Evolutionary conservation across 202 grass and related monocot species (phyloP), one percentile per base, ranked within the genome.

Genomic region (Elaeis oleifera): DNA sequence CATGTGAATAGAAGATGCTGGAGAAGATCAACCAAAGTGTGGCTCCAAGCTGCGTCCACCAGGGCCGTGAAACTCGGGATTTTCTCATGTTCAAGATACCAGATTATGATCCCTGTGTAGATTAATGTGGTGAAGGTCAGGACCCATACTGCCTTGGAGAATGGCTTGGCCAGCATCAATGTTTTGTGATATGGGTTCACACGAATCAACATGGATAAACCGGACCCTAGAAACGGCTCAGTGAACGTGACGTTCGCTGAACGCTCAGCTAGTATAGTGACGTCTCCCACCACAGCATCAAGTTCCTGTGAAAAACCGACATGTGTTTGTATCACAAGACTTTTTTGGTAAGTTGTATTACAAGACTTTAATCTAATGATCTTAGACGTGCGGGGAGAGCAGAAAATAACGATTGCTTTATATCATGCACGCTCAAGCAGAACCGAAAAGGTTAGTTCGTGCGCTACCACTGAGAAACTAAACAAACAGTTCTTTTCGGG

Each of bases 1-100:
- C 36, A 3, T 44, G 36, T 44, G 36, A 9, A 59, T 6, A 17
- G 6, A 76, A 76, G 9, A 68, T 50, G 1, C 1, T 53, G 16
- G 64, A 59, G 63, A 62, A 64, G 44, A 76, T 63, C 51, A 60
- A 58, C 63, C 63, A 76, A 59, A 76, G 16, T 23, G 73, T 65
- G 51, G 36, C 62, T 23, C 54, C 73, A 26, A 76, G 0, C 22
- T 75, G 61, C 11, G 64, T 60, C 22, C 7, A 60, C 54, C 19
- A 68, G 49, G 61, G 16, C 13, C 16, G 0, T 59, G 28, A 50
- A 66, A 56, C 18, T 52, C 49, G 16, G n/a, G 50, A 51, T 55
- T 54, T 2, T 55, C 22, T 59, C 14, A 14, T 50, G 21, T 26
- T 75, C 63, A 39, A 65, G 52, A 21, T 3, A 59, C 72, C 32